Base-by-base conservation (phyloP, 148 eudicot genomes). In the Camellia granthamiana region DNA sequence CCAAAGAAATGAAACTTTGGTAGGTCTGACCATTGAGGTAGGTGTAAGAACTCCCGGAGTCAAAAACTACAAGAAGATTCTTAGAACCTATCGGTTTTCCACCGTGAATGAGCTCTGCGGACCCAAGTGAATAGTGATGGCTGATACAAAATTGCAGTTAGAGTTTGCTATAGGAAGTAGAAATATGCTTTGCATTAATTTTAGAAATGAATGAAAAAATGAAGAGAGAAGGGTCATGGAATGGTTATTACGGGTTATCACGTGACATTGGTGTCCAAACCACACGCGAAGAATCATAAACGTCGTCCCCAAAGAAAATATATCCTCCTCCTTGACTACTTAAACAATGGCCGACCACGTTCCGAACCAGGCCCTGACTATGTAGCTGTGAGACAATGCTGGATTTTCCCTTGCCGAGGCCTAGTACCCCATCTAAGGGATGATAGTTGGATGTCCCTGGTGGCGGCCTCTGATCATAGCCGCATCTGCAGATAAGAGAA, bases 21-120 rank as follows among this genome's bases (percentile, higher is more conserved):
- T 96, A 94, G 51, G 97, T 88, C 67, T 82, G 91, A 55, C 92
- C 89, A 83, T 82, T 85, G 13, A 96, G 92, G 88, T 96, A 96
- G 21, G 92, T 91, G 80, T 89, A 96, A 47, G 98, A 93, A 81
- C 98, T 93, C 56, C 99, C 99, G 61, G 98, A 92, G 82, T 93
- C 98, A 74, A 96, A 96, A 72, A 92, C 84, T 56, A 93, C 88
- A 10, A 86, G 77, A 73, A 94, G 92, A 75, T 93, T 89, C 83
- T 89, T 93, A 23, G 84, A 67, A 44, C 95, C 99, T 18, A 92
- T 90, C n/a, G 87, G 19, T 81, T 81, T 92, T 62, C 92, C 92
- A 59, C 90, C 92, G 80, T 86, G 85, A 63, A 86, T 51, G 51
- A 96, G 91, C 79, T 96, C 98, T 5, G 85, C 98, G 55, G 70